Evolutionary conservation across 176 grass and related monocot genomes (phyloP), one percentile per base, ranked within the genome.

Genomic region (Paspalum vaginatum): DNA sequence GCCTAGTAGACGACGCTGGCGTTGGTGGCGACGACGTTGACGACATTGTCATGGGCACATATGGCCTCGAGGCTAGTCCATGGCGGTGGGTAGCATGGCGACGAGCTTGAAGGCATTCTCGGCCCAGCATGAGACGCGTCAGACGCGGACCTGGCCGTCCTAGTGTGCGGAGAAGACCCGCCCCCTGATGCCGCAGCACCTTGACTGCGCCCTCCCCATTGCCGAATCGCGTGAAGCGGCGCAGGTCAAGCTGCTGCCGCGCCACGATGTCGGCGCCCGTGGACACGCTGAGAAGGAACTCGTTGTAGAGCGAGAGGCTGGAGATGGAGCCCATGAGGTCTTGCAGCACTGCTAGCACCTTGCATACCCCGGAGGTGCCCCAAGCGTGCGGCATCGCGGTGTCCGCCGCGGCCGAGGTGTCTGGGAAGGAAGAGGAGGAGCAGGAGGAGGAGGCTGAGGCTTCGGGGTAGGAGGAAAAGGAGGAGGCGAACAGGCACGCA

Each of bases 41-140:
- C 85, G 25, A 90, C 92, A 78, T 98, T 92, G 48, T 98, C 92
- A 72, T 98, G 96, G n/a, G 96, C 96, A n/a, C 81, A 79, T 15
- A 98, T 87, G 38, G 95, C 95, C 80, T 98, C 95, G 70, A 98
- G 55, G 85, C 95, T 93, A 93, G 77, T 95, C 95, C 74, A 81
- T 68, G 62, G 95, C 54, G 5, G 95, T 98, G 41, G 95, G 95
- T 17, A 98, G 77, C 32, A 90, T 88, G 8, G 95, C 90, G 8
- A 87, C 80, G 44, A 98, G 83, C 75, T 89, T 92, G 84, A 98
- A 94, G 0, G 73, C 83, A 85, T 98, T 98, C 84, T 98, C 90
- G 24, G 88, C 87, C 3, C 92, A 40, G 0, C 76, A 76, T 0
- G 92, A 98, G 2, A 93, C 88, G 61, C 93, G 89, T 92, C 95